These are phyloP conservation scores for Suillus placidus DNA, from an alignment of 768 basidiomycete species.

Conservation along the genomic window DNA sequence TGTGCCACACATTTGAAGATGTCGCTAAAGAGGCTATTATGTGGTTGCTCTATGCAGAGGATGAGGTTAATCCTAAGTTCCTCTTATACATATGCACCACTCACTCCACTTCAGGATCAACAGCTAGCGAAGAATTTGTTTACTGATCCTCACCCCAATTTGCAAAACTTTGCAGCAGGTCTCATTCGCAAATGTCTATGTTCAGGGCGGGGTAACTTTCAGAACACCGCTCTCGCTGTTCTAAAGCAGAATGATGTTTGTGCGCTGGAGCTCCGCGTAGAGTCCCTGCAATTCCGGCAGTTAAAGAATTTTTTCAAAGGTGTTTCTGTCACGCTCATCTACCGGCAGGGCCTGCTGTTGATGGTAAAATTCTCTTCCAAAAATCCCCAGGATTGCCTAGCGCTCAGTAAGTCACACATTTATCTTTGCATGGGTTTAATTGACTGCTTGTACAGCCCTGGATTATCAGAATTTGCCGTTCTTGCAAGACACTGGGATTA, in stretches of 20 bases:
- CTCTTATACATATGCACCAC: neutral
- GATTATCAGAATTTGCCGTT: slow-evolving; percentile 44
- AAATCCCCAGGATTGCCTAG: slow-evolving; percentile 45
- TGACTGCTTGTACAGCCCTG: slow-evolving; percentile 31
- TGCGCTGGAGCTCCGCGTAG: slow-evolving; percentile 29
- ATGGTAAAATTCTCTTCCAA: slow-evolving; percentile 54
- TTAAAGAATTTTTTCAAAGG: slow-evolving; percentile 44
- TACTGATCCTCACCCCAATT: slow-evolving; percentile 72
- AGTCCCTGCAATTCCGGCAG: slow-evolving; percentile 28
- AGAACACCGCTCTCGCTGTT: slow-evolving; percentile 36
- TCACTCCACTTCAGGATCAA: slow-evolving; percentile 75
- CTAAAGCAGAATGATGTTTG: slow-evolving; percentile 29
- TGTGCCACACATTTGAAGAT: slow-evolving; percentile 88
- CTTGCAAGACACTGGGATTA: slow-evolving; percentile 45
- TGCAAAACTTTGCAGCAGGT: slow-evolving; percentile 81
- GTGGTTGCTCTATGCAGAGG: slow-evolving; percentile 96
- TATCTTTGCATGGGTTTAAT: neutral
- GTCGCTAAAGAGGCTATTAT: slow-evolving; percentile 96
- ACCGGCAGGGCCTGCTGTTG: slow-evolving; percentile 23
- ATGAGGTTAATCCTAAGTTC: slow-evolving; percentile 64
- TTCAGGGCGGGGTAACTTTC: slow-evolving; percentile 25
- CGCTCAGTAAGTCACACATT: slow-evolving; percentile 32
- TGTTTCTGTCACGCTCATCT: slow-evolving; percentile 34
- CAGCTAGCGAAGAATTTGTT: slow-evolving; percentile 86
- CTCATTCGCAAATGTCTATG: slow-evolving; percentile 86